Evolutionary conservation across 805 yeast genomes (phyloP).

Genomic region (Suhomyces faveliae): DNA sequence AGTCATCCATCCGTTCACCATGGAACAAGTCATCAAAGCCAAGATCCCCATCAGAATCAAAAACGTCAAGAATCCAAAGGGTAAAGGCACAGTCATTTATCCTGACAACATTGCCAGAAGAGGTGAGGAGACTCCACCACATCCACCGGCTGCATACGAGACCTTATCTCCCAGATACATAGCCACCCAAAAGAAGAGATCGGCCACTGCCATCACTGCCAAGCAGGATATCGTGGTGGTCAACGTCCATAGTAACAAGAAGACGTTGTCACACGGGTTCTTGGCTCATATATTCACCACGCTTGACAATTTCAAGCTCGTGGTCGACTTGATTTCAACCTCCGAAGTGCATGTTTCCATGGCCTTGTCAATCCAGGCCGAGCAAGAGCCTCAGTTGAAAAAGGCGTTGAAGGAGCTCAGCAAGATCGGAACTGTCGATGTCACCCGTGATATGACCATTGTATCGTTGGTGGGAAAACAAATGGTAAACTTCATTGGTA

Average conservation of each 20-base stretch:
- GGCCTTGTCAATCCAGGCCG: constrained; percentile 81
- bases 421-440: constrained; percentile 83
- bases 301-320: constrained; percentile 77
- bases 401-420: constrained; percentile 77
- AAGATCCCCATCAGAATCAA: constrained; percentile 95
- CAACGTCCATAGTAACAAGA: constrained; percentile 90
- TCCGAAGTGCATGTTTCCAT: constrained; percentile 97
- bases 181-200: constrained; percentile 49
- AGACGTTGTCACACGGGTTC: constrained; percentile 91
- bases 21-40: constrained; percentile 97
- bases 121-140: constrained; percentile 92
- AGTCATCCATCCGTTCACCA: constrained; percentile 97
- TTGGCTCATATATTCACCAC: constrained; percentile 86
- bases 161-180: constrained; percentile 37
- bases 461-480: constrained; percentile 94
- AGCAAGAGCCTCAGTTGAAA: constrained; percentile 61
- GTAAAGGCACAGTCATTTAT: constrained; percentile 89
- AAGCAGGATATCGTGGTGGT: constrained; percentile 89
- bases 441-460: constrained; percentile 83
- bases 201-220: constrained; percentile 95
- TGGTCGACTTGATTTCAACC: constrained; percentile 93
- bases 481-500: constrained; percentile 95
- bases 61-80: constrained; percentile 91
- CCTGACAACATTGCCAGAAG: constrained; percentile 85
- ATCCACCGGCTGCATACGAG: constrained; percentile 80